These are phyloP conservation scores for Capsella bursapastoris DNA, from an alignment of 345 rosid species.

Conservation along the genomic window DNA sequence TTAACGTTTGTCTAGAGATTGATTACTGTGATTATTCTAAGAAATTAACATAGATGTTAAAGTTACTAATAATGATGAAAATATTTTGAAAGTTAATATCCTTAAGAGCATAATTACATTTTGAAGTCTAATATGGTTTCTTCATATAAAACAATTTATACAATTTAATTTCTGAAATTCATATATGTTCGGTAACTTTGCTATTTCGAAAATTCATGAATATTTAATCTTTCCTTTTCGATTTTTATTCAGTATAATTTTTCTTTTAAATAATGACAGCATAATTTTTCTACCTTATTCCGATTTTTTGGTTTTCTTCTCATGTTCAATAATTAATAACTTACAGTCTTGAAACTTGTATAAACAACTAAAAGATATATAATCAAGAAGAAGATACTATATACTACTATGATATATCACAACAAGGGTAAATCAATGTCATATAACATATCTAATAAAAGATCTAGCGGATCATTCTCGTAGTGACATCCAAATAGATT, in stretches of 20 bases:
- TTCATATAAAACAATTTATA: background rate
- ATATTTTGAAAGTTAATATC: background rate
- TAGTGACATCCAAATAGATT: slow-evolving; percentile 33
- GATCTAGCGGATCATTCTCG: slow-evolving; percentile 39
- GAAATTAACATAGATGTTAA: no score
- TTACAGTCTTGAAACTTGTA: slow-evolving; percentile 1
- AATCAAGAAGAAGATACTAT: slow-evolving; percentile 10
- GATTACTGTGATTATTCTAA: no score
- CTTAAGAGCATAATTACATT: background rate
- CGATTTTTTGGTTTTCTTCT: background rate
- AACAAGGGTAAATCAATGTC: slow-evolving; percentile 10
- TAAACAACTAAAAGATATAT: slow-evolving; percentile 2
- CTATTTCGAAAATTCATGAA: background rate
- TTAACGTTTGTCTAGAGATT: background rate
- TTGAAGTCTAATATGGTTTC: background rate
- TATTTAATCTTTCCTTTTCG: no score
- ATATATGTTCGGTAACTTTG: background rate
- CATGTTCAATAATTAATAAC: background rate
- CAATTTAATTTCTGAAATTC: background rate
- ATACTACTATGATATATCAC: background rate
- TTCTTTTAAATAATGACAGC: background rate
- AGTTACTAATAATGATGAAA: background rate
- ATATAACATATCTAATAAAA: slow-evolving; percentile 11
- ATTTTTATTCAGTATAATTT: no score
- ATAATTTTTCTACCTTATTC: no score